A percentile compares a stretch with the other conserved stretches of the same genome.
Evolutionary conservation across 2,329 filamentous ascomycete species (phyloP).

Genomic region (Chaetomium strumarium): DNA sequence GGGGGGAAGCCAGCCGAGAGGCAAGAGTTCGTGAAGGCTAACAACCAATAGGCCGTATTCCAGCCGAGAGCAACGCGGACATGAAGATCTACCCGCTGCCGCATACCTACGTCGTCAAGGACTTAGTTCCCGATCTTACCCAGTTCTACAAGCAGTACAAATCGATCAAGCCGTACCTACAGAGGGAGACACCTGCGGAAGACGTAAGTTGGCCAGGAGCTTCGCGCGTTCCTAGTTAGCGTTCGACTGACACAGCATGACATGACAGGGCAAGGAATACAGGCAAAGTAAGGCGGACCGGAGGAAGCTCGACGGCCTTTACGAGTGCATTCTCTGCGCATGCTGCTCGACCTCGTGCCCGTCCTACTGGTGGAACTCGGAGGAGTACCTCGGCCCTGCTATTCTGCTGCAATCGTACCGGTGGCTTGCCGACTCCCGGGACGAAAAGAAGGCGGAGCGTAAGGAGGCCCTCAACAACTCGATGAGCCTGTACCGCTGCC

Average conservation of each 20-base stretch:
- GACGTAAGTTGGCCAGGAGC: conserved; percentile 56
- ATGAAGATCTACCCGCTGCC: conserved; percentile 96
- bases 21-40: background rate
- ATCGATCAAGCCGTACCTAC: conserved; percentile 97
- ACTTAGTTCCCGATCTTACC: conserved; percentile 94
- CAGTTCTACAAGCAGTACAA: conserved; percentile 99
- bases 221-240: background rate
- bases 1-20: background rate
- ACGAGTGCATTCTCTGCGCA: conserved; percentile 98
- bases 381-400: conserved; percentile 96
- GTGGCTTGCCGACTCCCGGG: conserved; percentile 92
- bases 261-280: conserved; percentile 77
- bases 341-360: conserved; percentile 99
- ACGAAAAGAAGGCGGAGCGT: conserved; percentile 81
- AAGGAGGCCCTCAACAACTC: conserved; percentile 93
- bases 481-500: conserved; percentile 98
- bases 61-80: conserved; percentile 71
- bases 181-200: conserved; percentile 75
- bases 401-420: conserved; percentile 97
- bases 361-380: conserved; percentile 99
- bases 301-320: conserved; percentile 93
- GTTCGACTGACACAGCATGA: background rate
- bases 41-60: conserved; percentile 71
- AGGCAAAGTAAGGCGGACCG: conserved; percentile 88
- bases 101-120: conserved; percentile 99